Conservation (phyloP, 2,329 filamentous ascomycete species). For the Penicillium sp. region DNA sequence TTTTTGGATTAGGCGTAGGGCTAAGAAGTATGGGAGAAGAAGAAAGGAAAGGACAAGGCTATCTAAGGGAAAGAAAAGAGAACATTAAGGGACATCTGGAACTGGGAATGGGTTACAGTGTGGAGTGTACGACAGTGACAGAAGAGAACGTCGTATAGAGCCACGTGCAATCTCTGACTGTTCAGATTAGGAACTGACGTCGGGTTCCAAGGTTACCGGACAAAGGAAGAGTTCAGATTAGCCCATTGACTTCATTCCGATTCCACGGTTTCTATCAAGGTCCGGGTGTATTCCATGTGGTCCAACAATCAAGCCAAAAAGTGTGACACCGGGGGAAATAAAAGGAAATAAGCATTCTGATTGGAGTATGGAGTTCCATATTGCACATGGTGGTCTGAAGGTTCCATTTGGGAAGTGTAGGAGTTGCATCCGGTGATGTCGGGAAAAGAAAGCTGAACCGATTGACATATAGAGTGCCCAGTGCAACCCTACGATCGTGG, state of each 20-base stretch:
- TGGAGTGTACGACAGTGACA: conserved; percentile 27
- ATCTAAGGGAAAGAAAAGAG: conserved; percentile 6
- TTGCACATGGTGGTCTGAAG: conserved; percentile 3
- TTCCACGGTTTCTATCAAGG: not conserved
- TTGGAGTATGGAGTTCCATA: not conserved
- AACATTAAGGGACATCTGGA: not conserved
- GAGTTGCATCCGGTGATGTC: conserved; percentile 33
- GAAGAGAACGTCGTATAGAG: conserved; percentile 15
- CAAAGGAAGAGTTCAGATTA: not conserved
- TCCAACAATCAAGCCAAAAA: conserved; percentile 10
- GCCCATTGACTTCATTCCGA: conserved; percentile 8
- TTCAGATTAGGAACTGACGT: not conserved
- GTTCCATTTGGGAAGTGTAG: conserved; percentile 21
- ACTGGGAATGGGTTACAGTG: conserved; percentile 25
- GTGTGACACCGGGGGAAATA: not conserved
- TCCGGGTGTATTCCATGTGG: conserved; percentile 15
- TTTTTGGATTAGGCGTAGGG: not conserved
- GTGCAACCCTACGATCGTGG: conserved; percentile 24
- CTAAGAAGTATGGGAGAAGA: not conserved
- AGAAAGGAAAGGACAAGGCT: not conserved
- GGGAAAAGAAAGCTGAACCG: conserved; percentile 17
- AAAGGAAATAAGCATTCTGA: conserved; percentile 2
- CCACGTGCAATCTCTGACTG: not conserved
- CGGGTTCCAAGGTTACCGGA: not conserved
- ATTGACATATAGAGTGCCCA: not conserved